phyloP scores from a whole-genome alignment of 495 filamentous ascomycete genomes.

The Podospora pseudoanserina region DNA sequence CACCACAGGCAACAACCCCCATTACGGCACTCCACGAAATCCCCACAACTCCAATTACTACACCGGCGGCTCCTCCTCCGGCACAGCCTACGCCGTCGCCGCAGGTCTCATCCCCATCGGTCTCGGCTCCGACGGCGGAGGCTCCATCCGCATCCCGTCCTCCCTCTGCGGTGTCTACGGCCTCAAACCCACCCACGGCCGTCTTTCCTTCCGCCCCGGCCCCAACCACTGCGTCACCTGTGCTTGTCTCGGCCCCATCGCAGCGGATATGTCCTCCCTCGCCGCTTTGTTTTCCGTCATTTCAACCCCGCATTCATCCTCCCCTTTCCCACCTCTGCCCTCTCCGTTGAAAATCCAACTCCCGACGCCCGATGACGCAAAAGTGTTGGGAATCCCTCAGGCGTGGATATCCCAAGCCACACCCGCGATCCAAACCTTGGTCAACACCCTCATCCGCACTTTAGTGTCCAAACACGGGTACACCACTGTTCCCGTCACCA shows the following conservation, averaged over 20 bases:
- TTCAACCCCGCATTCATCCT: slow-evolving; percentile 62
- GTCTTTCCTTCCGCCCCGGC: slow-evolving; percentile 62
- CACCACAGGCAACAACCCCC: slow-evolving; percentile 79
- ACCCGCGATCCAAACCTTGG: slow-evolving; percentile 55
- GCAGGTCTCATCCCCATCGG: slow-evolving; percentile 76
- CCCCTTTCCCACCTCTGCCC: slow-evolving; percentile 41
- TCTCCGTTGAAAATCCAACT: slow-evolving; percentile 3
- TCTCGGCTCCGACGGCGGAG: slow-evolving; percentile 77
- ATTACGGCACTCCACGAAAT: slow-evolving; percentile 72
- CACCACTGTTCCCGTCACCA: slow-evolving; percentile 59
- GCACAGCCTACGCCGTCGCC: slow-evolving; percentile 68
- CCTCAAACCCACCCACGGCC: slow-evolving; percentile 73
- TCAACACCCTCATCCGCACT: slow-evolving; percentile 55
- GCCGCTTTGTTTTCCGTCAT: slow-evolving; percentile 69
- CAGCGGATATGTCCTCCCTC: slow-evolving; percentile 68
- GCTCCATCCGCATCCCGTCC: slow-evolving; percentile 74
- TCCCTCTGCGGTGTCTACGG: slow-evolving; percentile 79
- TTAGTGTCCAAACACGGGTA: slow-evolving; percentile 57
- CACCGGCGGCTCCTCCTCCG: slow-evolving; percentile 79
- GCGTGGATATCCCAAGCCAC: slow-evolving; percentile 69
- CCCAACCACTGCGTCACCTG: slow-evolving; percentile 57
- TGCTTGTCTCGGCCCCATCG: slow-evolving; percentile 68
- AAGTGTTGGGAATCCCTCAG: slow-evolving; percentile 63
- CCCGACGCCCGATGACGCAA: slow-evolving; percentile 9
- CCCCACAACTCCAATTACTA: slow-evolving; percentile 73